These are phyloP conservation scores for Hordeum pubiflorum DNA, from an alignment of 202 grass and related monocot genomes.

Conservation along the genomic window DNA sequence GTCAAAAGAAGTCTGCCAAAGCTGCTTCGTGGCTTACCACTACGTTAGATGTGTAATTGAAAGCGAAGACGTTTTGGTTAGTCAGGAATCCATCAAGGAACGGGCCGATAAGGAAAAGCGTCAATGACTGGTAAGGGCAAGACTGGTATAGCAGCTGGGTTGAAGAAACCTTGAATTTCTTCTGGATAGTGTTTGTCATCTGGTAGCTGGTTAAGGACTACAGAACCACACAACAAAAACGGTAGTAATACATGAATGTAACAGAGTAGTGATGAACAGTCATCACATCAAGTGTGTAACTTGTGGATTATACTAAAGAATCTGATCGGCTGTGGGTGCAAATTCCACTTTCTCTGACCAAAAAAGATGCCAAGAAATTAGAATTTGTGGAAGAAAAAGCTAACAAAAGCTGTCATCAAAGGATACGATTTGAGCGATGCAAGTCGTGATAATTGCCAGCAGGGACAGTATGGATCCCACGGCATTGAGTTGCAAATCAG, in stretches of 20 bases:
- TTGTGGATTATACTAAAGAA: background rate
- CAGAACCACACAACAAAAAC: constrained; percentile 15
- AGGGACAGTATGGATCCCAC: constrained; percentile 88
- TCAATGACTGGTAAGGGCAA: constrained; percentile 90
- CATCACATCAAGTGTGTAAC: background rate
- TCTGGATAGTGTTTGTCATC: constrained; percentile 99
- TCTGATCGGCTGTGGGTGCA: background rate
- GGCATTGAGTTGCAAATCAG: constrained; percentile 95
- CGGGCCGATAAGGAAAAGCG: constrained; percentile 78
- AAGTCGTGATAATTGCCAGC: constrained; percentile 89
- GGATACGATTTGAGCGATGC: constrained; percentile 99
- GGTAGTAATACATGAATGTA: constrained; percentile 15
- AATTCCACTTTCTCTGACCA: background rate
- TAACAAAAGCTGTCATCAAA: constrained; percentile 24
- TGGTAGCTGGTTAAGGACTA: constrained; percentile 56
- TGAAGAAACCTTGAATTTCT: constrained; percentile 99
- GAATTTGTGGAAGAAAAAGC: background rate
- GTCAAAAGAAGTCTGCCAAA: background rate
- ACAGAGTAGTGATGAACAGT: background rate
- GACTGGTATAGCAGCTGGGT: constrained; percentile 98
- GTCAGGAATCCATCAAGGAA: constrained; percentile 97
- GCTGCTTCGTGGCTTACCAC: constrained; percentile 52
- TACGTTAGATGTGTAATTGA: constrained; percentile 86
- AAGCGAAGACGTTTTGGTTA: constrained; percentile 87
- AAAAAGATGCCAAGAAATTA: background rate